Base-by-base conservation (phyloP, 1,284 basidiomycete genomes). In the Cystobasidiaceae sp. region DNA sequence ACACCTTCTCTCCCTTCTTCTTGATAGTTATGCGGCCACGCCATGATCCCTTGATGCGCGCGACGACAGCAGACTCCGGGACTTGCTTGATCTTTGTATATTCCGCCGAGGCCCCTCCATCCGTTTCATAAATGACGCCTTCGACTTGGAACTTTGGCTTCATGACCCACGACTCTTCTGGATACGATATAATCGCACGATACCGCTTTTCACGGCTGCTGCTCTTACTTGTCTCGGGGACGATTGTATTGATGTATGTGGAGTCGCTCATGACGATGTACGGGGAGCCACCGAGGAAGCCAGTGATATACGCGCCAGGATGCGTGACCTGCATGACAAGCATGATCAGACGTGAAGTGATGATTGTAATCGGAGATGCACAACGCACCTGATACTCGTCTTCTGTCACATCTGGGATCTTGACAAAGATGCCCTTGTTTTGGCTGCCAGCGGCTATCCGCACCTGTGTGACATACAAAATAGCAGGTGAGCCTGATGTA, bases 141-240 rank as follows among this genome's bases (percentile, higher is more conserved):
- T 97, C 94, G 11, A 92, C 73, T 32, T 87, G 80, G 80, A 90
- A 97, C 68, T 89, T 87, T 4, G 94, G 86, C 72, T 83, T 86
- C 49, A 91, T 88, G 46, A 98, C 81, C 94, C 94, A 98, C 9
- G 89, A 90, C 88, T 98, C 93, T 74, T 98, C 94, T 79, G 93
- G 93, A 80, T 96, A 97, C 73, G 94, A 91, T 64, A 96, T 83
- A 66, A 98, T 83, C 6, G 90, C 82, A 59, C 93, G 82, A 72
- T 91, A 84, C 71, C 82, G 83, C 63, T 74, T 76, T 39, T 82
- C 79, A 19, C 82, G 30, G 5, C 19, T 52, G 4, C 33, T 49
- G 17, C 28, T 43, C 21, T 48, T 68, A 51, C 59, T 67, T 67
- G 82, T 81, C 5, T 85, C 85, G 5, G 87, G 87, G 32, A 30